Percentiles rank a stretch among this genome's conserved stretches.
Evolutionary conservation across 345 rosid species (phyloP).

Genomic region (Arabis alpina): DNA sequence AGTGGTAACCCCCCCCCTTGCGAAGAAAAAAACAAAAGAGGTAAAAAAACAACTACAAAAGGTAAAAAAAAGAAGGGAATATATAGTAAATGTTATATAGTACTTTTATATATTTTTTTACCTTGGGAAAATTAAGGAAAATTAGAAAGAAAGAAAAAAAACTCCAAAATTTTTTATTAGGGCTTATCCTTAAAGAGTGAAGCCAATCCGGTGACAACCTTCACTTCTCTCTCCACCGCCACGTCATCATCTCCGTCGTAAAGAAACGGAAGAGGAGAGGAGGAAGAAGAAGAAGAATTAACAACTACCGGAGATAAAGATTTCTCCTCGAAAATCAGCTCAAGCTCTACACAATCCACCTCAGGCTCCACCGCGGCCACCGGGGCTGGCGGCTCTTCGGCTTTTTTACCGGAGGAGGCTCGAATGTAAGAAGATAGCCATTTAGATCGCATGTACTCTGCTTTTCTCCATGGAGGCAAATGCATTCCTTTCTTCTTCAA

Average conservation of each 20-base stretch:
- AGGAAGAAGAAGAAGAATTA: slow-evolving; percentile 23
- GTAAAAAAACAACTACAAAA: slow-evolving; percentile 30
- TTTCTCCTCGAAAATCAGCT: slow-evolving; percentile 67
- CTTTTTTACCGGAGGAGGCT: slow-evolving; percentile 32
- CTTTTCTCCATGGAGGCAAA: slow-evolving; percentile 93
- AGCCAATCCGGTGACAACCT: slow-evolving; percentile 87
- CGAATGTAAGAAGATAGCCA: slow-evolving; percentile 76
- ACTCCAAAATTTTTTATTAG: slow-evolving; percentile 52
- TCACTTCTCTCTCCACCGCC: slow-evolving; percentile 58
- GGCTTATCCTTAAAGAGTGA: slow-evolving; percentile 75
- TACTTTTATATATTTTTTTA: slow-evolving; percentile 26
- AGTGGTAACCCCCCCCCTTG: slow-evolving; percentile 32
- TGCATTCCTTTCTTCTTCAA: slow-evolving; percentile 94
- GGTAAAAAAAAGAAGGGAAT: slow-evolving; percentile 13
- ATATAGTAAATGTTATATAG: slow-evolving; percentile 38
- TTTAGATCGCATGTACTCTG: slow-evolving; percentile 85
- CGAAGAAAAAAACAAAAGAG: slow-evolving; percentile 31
- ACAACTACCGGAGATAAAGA: slow-evolving; percentile 19
- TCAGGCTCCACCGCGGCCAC: slow-evolving; percentile 31
- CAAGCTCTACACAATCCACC: slow-evolving; percentile 47
- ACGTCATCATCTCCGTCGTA: slow-evolving; percentile 34
- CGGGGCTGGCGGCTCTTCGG: slow-evolving; percentile 28
- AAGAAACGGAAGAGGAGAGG: slow-evolving; percentile 17
- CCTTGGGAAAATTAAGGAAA: slow-evolving; percentile 32
- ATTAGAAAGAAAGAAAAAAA: slow-evolving; percentile 17